Evolutionary conservation across 1,139 yeast genomes (phyloP), one percentile per base, ranked within the genome.

Genomic region (Lodderomyces orthopsilosis): DNA sequence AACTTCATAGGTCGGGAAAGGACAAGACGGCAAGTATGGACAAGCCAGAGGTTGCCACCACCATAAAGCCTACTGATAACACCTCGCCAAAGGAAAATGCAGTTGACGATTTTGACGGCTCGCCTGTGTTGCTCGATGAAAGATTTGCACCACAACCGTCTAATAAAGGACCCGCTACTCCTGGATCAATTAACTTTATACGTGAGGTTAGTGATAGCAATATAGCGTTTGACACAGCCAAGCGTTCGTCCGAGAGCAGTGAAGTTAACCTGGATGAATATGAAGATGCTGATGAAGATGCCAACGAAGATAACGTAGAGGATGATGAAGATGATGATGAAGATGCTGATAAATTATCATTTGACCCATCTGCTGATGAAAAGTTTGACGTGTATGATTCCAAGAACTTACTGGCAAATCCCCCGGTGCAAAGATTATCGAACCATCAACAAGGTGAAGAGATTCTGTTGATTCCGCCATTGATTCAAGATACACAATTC

Each of bases 181-280:
- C 46, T 27, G 44, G 44, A 17, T 36, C 41, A 12, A 57, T 61
- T 17, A 63, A 66, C 48, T 62, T 64, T 40, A 67, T 68, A 7
- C 54, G 72, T 37, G 74, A 67, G 51, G 67, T 67, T 3, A 59
- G 61, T 19, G 71, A 66, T 34, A 61, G 58, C 40, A 44, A 40
- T 35, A 33, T 41, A 10, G 38, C 41, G 17, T 38, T 41, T 48
- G 48, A 38, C 53, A 7, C 33, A 13, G 24, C 38, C 15, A 37
- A 35, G 17, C 37, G 36, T 17, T n/a, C 33, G 12, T 3, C 17
- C 10, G 34, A 30, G 23, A 42, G 52, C 41, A 35, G 38, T 12
- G 53, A 47, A 14, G 46, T 46, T 22, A 55, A 52, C 26, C 48
- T 46, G 14, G 48, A 55, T 23, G 42, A 45, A 10, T 37, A 15